Evolutionary conservation across 2,329 filamentous ascomycete genomes (phyloP), one percentile per base, ranked within the genome.

Genomic region (Alternaria sp.): DNA sequence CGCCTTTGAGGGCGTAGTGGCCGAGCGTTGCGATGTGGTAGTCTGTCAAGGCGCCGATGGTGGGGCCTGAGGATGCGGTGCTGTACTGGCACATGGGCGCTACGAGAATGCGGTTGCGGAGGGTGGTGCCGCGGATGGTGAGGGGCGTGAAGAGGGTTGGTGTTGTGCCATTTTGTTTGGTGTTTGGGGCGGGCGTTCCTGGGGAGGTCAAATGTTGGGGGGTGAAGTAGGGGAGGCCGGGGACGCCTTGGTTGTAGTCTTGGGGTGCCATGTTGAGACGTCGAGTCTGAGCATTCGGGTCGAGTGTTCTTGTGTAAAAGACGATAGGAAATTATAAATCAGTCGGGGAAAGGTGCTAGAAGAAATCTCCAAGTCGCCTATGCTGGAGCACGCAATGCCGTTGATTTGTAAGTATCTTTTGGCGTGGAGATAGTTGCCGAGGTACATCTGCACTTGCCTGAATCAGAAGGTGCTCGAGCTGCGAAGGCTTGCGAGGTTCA

Each of bases 151-250:
- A 80, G 46, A 80, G 73, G 1, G 72, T 79, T 0, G 78, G 77
- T 4, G 68, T 61, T 6, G 47, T 28, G 1, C 21, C 33, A 41
- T 67, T 64, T 41, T 63, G 59, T 10, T 63, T 64, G 23, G 51
- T 45, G 15, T 51, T 49, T n/a, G 64, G 54, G 11, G 57, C 33
- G 5, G 71, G 71, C 2, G 71, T 82, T 15, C 83, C 83, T 6
- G 83, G 82, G 5, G 78, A 78, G 14, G 74, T 75, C 45, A 76
- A 58, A 66, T 85, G 83, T 11, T 78, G 69, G 10, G 83, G 83
- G 1, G 82, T 84, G 73, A 83, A 85, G 76, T 83, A 85, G 11
- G 82, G 73, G 43, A 80, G 60, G 54, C 65, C 67, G 15, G 69
- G 62, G 25, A 73, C 72, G 18, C 73, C 72, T 10, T 55, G 46